phyloP scores from a whole-genome alignment of 169 alveolate species.

The Eimeria tenella region DNA sequence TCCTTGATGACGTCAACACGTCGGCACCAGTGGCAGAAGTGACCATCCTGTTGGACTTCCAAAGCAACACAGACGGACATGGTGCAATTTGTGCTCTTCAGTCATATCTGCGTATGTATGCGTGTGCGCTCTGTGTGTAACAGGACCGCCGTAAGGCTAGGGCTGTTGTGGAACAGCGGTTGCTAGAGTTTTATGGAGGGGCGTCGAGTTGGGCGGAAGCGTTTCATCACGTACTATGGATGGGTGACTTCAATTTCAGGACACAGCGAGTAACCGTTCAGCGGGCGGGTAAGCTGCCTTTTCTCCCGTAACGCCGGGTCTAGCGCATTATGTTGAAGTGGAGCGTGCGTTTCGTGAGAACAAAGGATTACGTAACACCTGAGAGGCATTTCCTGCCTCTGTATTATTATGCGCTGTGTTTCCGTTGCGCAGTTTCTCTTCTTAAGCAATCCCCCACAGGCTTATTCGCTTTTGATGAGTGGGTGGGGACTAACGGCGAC shows the following conservation, averaged over 20 bases:
- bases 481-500: neutral
- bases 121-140: neutral
- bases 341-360: too few species aligned
- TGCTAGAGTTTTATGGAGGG: conserved; percentile 84
- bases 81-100: too few species aligned
- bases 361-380: too few species aligned
- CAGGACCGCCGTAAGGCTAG: conserved; percentile 85
- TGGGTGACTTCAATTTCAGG: conserved; percentile 90
- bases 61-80: too few species aligned
- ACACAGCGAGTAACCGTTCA: conserved; percentile 80
- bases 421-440: neutral
- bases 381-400: neutral
- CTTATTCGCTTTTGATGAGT: neutral
- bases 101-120: too few species aligned
- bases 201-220: conserved; percentile 84
- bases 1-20: too few species aligned
- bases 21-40: too few species aligned
- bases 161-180: conserved; percentile 81
- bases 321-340: too few species aligned
- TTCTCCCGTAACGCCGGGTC: too few species aligned
- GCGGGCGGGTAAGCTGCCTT: conserved; percentile 73
- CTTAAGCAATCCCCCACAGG: conserved; percentile 27
- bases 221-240: conserved; percentile 90
- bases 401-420: neutral
- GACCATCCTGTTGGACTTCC: too few species aligned